phyloP scores from a whole-genome alignment of 306 rosid genomes.

The Lagenaria siceraria region DNA sequence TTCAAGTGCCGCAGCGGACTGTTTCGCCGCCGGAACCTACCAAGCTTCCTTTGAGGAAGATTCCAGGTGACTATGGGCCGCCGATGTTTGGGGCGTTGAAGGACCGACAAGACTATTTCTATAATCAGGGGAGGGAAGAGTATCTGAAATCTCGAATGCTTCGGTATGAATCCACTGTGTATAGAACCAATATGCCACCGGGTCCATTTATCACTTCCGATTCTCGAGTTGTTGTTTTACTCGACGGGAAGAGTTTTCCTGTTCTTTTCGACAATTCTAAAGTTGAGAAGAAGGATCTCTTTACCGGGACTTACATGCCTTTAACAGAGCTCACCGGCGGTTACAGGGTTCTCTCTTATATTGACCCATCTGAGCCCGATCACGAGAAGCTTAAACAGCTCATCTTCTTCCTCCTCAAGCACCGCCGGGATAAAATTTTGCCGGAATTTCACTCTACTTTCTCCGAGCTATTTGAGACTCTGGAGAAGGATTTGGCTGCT shows the following conservation, averaged over 20 bases:
- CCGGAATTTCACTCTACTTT: slow-evolving; percentile 60
- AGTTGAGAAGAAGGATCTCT: slow-evolving; percentile 68
- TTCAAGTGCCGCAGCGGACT: slow-evolving; percentile 10
- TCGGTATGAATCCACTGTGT: slow-evolving; percentile 62
- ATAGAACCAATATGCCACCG: slow-evolving; percentile 82
- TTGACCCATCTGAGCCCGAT: slow-evolving; percentile 73
- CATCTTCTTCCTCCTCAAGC: slow-evolving; percentile 52
- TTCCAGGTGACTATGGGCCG: slow-evolving; percentile 70
- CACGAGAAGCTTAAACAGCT: slow-evolving; percentile 55
- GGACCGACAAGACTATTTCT: slow-evolving; percentile 68
- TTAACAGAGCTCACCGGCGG: slow-evolving; percentile 79
- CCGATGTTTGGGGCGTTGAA: slow-evolving; percentile 53
- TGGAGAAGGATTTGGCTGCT: slow-evolving; percentile 36
- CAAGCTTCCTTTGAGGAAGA: slow-evolving; percentile 35
- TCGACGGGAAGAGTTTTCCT: slow-evolving; percentile 76
- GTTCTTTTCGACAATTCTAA: slow-evolving; percentile 57
- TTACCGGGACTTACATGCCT: slow-evolving; percentile 85
- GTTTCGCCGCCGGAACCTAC: slow-evolving; percentile 1
- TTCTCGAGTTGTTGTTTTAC: slow-evolving; percentile 55
- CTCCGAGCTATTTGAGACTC: slow-evolving; percentile 29
- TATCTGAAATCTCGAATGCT: slow-evolving; percentile 45
- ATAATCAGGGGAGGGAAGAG: slow-evolving; percentile 58
- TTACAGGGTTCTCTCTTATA: slow-evolving; percentile 67
- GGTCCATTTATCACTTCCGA: slow-evolving; percentile 50
- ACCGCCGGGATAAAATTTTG: slow-evolving; percentile 38